Conservation (phyloP, 148 eudicot species). For the Spergularia bocconei region DNA sequence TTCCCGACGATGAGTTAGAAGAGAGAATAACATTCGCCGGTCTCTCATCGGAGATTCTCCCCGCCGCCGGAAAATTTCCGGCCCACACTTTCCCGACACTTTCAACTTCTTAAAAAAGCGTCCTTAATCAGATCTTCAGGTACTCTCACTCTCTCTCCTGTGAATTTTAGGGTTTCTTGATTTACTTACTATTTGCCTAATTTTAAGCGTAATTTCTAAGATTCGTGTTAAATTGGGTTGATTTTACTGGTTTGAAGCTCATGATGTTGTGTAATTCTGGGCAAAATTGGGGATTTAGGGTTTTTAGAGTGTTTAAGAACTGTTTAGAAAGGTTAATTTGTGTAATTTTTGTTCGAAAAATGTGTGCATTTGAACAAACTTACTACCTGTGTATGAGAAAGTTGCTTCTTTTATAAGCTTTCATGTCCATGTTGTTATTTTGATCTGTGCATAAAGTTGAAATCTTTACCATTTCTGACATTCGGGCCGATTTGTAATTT, state of each 20-base stretch:
- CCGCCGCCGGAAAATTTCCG: background rate
- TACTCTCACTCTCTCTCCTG: background rate
- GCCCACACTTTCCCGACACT: background rate
- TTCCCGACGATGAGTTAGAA: background rate
- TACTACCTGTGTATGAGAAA: background rate
- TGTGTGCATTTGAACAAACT: background rate
- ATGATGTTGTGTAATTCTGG: background rate
- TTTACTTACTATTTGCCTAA: background rate
- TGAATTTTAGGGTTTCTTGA: slow-evolving; percentile 7
- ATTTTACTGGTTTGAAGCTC: background rate
- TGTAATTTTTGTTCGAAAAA: background rate
- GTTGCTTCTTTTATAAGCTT: background rate
- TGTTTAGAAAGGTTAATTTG: background rate
- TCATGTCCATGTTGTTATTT: background rate
- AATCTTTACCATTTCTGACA: background rate
- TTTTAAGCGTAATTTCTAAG: background rate
- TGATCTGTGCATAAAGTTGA: background rate
- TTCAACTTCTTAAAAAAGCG: background rate
- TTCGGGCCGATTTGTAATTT: background rate
- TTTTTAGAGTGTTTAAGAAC: background rate
- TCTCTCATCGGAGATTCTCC: background rate
- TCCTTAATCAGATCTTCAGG: background rate
- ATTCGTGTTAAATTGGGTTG: background rate
- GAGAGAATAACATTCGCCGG: background rate
- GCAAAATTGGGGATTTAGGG: background rate